Conservation (phyloP, 176 grass and related monocot species). For the Bromus sterilis region DNA sequence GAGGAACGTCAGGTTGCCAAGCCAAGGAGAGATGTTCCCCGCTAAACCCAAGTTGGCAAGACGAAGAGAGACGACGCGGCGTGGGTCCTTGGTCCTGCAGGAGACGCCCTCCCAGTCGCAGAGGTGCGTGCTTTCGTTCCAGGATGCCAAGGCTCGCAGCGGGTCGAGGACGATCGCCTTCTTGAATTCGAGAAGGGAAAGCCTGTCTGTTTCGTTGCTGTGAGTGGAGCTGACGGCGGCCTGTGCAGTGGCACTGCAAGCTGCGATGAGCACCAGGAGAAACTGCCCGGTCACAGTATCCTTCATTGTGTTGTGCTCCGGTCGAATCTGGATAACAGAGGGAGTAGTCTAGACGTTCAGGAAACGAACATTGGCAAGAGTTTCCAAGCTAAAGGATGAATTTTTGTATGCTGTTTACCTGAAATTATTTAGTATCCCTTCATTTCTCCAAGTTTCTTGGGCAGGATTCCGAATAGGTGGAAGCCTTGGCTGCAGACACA, state of each 20-base stretch:
- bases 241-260: neutral
- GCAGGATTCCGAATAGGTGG: too few species aligned
- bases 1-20: constrained; percentile 14
- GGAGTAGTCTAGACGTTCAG: too few species aligned
- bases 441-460: too few species aligned
- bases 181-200: constrained; percentile 16
- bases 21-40: constrained; percentile 15
- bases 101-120: constrained; percentile 26
- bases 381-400: too few species aligned
- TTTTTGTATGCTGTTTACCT: too few species aligned
- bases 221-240: neutral
- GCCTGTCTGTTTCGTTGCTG: neutral
- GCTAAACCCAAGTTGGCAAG: neutral
- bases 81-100: neutral
- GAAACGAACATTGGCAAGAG: too few species aligned
- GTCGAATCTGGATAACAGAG: neutral
- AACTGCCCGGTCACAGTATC: neutral
- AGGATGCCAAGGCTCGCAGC: constrained; percentile 1
- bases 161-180: neutral
- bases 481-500: too few species aligned
- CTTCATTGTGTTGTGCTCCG: neutral
- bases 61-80: neutral
- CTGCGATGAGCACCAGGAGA: neutral
- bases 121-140: constrained; percentile 25
- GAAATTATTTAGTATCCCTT: too few species aligned